Base-by-base conservation (phyloP, 2,329 filamentous ascomycete genomes). In the Pestalotiopsis sp. region DNA sequence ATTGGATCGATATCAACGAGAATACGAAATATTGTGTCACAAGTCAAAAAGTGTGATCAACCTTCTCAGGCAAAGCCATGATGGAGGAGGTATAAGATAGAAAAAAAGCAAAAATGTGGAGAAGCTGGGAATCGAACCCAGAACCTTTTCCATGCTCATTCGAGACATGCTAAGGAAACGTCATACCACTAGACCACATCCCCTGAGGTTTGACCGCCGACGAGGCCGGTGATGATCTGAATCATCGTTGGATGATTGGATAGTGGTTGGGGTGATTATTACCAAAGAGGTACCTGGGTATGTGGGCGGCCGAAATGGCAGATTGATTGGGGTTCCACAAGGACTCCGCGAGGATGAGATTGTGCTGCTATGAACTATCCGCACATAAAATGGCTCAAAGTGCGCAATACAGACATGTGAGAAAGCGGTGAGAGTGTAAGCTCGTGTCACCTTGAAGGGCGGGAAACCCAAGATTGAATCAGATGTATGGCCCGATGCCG, bases 61-160 rank as follows among this genome's bases (percentile, higher is more conserved):
- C 13, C 17, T 44, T 17, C 17, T 4, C 40, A 14, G 13, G 17
- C 40, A 44, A 17, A 13, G 13, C 40, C 11, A 44, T 4, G 40
- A 44, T 35, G 6, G 30, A 35, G 30, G 30, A 35, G 30, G 30
- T 35, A 35, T 7, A 44, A 17, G 1, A 17, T 44, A 4, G 39
- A 6, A 52, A 20, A 52, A n/a, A 20, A 22, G 20, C 26, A 67
- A 67, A 56, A 40, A 40, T 61, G 61, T 68, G 66, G 66, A 68
- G 66, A 68, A 55, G 66, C 66, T 65, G 66, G 66, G 66, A 68
- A 68, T 68, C 66, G 66, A 68, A 68, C 66, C 66, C 66, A 65
- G 66, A 68, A 68, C 66, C 66, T 68, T 68, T 68, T 68, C 66
- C 66, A 68, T 68, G 66, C 66, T 55, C 20, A 17, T 13, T 26